Percentiles rank a stretch among this genome's conserved stretches.
These are phyloP conservation scores for Fusarium sp. DNA, from an alignment of 2,329 filamentous ascomycete genomes.

Conservation along the genomic window DNA sequence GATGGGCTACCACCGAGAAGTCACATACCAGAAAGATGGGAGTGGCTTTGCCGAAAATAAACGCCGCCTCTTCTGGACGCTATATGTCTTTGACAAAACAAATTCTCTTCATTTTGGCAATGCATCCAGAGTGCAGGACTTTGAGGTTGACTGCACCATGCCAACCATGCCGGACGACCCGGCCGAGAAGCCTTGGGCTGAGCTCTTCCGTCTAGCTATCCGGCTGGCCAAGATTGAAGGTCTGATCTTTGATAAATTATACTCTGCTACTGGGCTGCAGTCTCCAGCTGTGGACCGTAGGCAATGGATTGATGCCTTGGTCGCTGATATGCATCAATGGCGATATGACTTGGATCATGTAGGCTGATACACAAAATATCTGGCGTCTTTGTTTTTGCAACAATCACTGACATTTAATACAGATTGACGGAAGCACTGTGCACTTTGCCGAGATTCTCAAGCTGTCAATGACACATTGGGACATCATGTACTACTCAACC, in stretches of 20 bases:
- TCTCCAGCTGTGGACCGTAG: slow-evolving; percentile 10
- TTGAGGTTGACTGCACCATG: slow-evolving; percentile 34
- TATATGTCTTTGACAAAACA: slow-evolving; percentile 35
- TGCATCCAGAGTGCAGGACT: slow-evolving; percentile 30
- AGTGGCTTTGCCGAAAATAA: slow-evolving; percentile 11
- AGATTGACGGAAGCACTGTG: slow-evolving; percentile 23
- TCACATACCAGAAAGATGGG: slow-evolving; percentile 22
- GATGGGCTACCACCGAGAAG: slow-evolving; percentile 34
- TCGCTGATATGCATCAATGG: slow-evolving; percentile 22
- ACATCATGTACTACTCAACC: slow-evolving; percentile 39
- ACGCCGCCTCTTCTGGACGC: slow-evolving; percentile 31
- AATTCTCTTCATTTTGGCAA: slow-evolving; percentile 25
- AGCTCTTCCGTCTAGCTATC: slow-evolving; percentile 18
- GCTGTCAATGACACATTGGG: slow-evolving; percentile 23
- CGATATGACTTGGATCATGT: slow-evolving; percentile 17
- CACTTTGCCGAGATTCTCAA: not conserved
- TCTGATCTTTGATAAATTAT: slow-evolving; percentile 23
- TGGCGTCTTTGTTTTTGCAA: rapidly evolving
- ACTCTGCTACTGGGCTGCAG: slow-evolving; percentile 12
- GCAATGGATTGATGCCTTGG: slow-evolving; percentile 12
- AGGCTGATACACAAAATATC: not conserved
- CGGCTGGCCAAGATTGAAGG: slow-evolving; percentile 23
- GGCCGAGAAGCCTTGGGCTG: slow-evolving; percentile 18
- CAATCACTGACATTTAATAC: not conserved
- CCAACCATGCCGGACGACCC: slow-evolving; percentile 6